Evolutionary conservation across 2,329 filamentous ascomycete species (phyloP).

Genomic region (Pseudocercospora ulei): DNA sequence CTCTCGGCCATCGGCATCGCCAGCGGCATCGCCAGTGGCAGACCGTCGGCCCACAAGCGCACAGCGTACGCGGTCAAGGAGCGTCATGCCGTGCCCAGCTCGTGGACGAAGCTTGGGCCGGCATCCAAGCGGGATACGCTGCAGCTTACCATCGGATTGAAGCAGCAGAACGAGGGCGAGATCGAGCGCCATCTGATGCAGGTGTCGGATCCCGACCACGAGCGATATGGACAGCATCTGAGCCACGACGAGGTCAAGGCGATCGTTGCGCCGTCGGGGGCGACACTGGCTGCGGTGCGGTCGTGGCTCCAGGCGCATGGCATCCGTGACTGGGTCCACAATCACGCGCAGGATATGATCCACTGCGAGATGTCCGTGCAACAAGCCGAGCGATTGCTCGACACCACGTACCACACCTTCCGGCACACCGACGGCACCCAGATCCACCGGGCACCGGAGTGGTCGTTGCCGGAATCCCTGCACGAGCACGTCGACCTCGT

Average conservation of each 20-base stretch:
- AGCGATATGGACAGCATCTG: slow-evolving; percentile 46
- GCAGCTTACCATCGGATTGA: slow-evolving; percentile 50
- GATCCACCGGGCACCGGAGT: slow-evolving; percentile 46
- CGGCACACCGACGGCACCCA: slow-evolving; percentile 45
- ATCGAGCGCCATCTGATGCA: slow-evolving; percentile 49
- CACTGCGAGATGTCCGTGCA: slow-evolving; percentile 45
- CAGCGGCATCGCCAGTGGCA: slow-evolving; percentile 12
- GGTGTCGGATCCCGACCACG: slow-evolving; percentile 46
- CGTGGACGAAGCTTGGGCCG: slow-evolving; percentile 43
- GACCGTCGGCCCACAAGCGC: slow-evolving; percentile 16
- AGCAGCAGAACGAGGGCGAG: slow-evolving; percentile 48
- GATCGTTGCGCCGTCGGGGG: slow-evolving; percentile 45
- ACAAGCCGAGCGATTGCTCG: slow-evolving; percentile 46
- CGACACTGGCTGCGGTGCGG: slow-evolving; percentile 46
- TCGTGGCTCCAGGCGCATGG: slow-evolving; percentile 49
- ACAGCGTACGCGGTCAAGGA: slow-evolving; percentile 48
- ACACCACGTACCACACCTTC: slow-evolving; percentile 46
- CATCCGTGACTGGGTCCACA: slow-evolving; percentile 41
- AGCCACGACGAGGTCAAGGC: slow-evolving; percentile 45
- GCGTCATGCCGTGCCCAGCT: slow-evolving; percentile 44
- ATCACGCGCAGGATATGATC: slow-evolving; percentile 50
- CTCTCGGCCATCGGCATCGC: slow-evolving; percentile 7
- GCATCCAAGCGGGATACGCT: slow-evolving; percentile 45
- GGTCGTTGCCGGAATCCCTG: slow-evolving; percentile 50
- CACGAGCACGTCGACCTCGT: slow-evolving; percentile 51